Evolutionary conservation across 2,329 filamentous ascomycete genomes (phyloP).

Genomic region (Uncinocarpus reesii): DNA sequence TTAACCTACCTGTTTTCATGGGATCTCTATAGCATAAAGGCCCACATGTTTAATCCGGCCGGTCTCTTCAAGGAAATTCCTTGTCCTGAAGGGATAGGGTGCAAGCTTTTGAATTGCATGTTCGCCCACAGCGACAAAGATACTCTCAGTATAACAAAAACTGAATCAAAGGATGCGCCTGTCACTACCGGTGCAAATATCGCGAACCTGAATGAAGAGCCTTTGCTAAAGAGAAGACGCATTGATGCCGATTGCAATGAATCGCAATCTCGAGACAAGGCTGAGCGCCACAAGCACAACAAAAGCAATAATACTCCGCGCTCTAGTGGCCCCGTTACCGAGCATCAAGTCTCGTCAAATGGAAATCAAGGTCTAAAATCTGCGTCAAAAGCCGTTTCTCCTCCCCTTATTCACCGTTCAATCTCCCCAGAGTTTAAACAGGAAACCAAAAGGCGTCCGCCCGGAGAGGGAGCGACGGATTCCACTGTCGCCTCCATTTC

Average conservation of each 20-base stretch:
- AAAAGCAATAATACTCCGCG: conserved; percentile 3
- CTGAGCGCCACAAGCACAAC: not conserved
- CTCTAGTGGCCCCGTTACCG: not conserved
- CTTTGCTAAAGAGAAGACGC: conserved; percentile 26
- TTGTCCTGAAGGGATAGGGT: conserved; percentile 45
- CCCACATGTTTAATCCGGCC: conserved; percentile 45
- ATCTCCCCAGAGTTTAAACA: not conserved
- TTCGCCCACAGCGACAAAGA: conserved; percentile 41
- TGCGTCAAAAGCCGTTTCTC: conserved; percentile 22
- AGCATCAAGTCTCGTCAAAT: conserved; percentile 16
- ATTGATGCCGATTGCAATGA: conserved; percentile 4
- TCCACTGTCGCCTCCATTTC: not conserved
- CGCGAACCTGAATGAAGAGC: conserved; percentile 15
- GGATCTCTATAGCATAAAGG: no score
- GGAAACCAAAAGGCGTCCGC: not conserved
- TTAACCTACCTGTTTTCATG: no score
- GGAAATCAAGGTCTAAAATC: conserved; percentile 19
- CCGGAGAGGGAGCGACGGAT: not conserved
- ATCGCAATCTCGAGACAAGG: not conserved
- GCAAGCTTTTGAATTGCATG: conserved; percentile 47
- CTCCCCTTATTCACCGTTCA: conserved; percentile 21
- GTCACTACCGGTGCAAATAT: not conserved
- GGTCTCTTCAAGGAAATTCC: conserved; percentile 44
- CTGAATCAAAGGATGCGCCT: not conserved
- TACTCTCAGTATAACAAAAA: conserved; percentile 3